Evolutionary conservation across 1,284 basidiomycete genomes (phyloP), one percentile per base, ranked within the genome.

Genomic region (Cryptococcus sp.): DNA sequence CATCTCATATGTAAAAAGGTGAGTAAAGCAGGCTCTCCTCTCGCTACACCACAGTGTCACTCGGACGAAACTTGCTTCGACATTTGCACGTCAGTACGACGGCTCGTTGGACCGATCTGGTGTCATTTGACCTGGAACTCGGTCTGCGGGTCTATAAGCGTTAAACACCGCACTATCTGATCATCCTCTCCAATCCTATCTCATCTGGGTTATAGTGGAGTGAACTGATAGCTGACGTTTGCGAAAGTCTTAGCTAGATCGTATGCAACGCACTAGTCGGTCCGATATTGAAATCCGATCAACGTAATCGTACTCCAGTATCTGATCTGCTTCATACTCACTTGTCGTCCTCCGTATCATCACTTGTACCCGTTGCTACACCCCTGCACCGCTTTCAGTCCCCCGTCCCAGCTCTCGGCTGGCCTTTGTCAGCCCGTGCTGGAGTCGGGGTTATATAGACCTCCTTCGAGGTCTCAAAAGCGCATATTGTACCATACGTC

Each of bases 51-150:
- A 10, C 29, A 10, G 29, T 34, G 29, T 34, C 29, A 54, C 49
- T 54, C 54, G 62, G 69, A 72, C 64, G 69, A 72, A 67, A 69
- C 58, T 55, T 57, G 59, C 59, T 50, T 62, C 54, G 64, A 68
- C 64, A 64, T 72, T 72, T 72, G 70, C 70, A 72, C 70, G 70
- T 72, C 70, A 72, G 70, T 68, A 72, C 70, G 68, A 72, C 63
- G 48, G 48, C 48, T 44, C 55, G 25, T 37, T 46, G 46, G 20
- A 37, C 38, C 45, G 43, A 22, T 55, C 20, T 50, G 34, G 43
- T 52, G 22, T 41, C 54, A 17, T 49, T 47, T 41, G 54, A 53
- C 16, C 47, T 39, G 17, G 44, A 23, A 23, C 25, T 45, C n/a
- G 26, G 34, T 25, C 29, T 40, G 39, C 34, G 54, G 46, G 53